A percentile compares a stretch with the other conserved stretches of the same genome.
These are phyloP conservation scores for Actinomortierella ambigua DNA, from an alignment of 371 early-diverging fungal species.

Conservation along the genomic window DNA sequence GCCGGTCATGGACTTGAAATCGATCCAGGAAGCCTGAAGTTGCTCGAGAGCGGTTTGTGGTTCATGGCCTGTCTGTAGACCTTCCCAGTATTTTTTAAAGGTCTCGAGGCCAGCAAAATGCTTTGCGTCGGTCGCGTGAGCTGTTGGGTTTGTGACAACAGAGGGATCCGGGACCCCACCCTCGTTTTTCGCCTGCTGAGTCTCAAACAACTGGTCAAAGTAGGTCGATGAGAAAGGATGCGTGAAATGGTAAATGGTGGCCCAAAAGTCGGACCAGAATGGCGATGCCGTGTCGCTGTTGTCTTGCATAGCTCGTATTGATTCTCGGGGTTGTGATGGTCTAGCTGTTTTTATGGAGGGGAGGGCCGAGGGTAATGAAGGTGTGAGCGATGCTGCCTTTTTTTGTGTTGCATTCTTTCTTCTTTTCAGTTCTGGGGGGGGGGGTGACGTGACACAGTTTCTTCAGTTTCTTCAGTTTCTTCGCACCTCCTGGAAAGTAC, in stretches of 20 bases:
- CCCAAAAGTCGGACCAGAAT: conserved; percentile 47
- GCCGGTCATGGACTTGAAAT: conserved; percentile 16
- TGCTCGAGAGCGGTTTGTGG: conserved; percentile 16
- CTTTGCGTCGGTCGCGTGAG: not conserved
- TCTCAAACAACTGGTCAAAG: conserved; percentile 29
- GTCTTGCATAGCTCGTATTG: no score
- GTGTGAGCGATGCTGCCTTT: not conserved
- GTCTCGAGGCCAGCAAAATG: conserved; percentile 17
- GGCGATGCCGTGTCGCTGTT: conserved; percentile 8
- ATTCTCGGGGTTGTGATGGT: conserved; percentile 1
- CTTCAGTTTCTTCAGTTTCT: conserved; percentile 6
- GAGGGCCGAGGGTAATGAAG: not conserved
- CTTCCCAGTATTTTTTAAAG: conserved; percentile 40
- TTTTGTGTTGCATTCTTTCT: not conserved
- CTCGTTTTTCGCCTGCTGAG: conserved; percentile 1
- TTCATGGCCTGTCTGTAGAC: conserved; percentile 5
- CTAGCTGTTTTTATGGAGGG: conserved; percentile 5
- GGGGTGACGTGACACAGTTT: conserved; percentile 10
- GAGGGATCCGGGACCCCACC: no score
- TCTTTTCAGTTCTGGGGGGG: not conserved
- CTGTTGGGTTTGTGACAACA: not conserved
- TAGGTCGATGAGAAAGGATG: conserved; percentile 45
- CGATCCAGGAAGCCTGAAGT: conserved; percentile 19
- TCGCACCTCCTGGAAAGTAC: no score
- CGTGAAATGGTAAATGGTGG: conserved; percentile 41